Conservation (phyloP, 2,329 filamentous ascomycete genomes). For the Microcyclospora pomicola region DNA sequence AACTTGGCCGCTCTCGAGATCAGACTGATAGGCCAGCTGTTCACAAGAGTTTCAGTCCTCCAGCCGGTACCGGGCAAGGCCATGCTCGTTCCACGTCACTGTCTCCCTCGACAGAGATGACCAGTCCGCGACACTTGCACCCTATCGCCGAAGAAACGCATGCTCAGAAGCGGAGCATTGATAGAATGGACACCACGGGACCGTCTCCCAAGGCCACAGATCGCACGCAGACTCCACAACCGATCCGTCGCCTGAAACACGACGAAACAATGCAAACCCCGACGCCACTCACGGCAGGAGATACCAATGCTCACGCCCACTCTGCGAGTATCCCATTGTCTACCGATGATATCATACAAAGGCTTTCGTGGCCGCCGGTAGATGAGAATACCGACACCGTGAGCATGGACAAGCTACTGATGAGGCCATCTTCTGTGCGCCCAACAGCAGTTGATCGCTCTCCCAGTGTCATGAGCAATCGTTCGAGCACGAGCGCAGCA, state of each 20-base stretch:
- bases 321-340: slow-evolving; percentile 17
- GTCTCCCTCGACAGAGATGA: too few species aligned
- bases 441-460: slow-evolving; percentile 20
- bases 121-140: slow-evolving; percentile 8
- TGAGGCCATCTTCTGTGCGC: slow-evolving; percentile 5
- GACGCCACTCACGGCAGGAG: slow-evolving; percentile 4
- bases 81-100: too few species aligned
- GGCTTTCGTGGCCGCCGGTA: slow-evolving; percentile 25
- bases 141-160: slow-evolving; percentile 33
- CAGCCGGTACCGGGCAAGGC: too few species aligned
- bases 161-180: slow-evolving; percentile 27
- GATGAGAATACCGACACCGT: slow-evolving; percentile 34
- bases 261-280: slow-evolving; percentile 1
- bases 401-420: slow-evolving; percentile 28
- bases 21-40: too few species aligned
- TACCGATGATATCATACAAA: slow-evolving; percentile 20
- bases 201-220: slow-evolving; percentile 23
- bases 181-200: slow-evolving; percentile 24
- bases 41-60: too few species aligned
- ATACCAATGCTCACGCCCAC: slow-evolving; percentile 3
- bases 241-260: slow-evolving; percentile 14
- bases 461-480: slow-evolving; percentile 31
- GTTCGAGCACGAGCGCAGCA: slow-evolving; percentile 28
- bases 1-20: too few species aligned
- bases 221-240: slow-evolving; percentile 29